These are phyloP conservation scores for Chionographis japonica DNA, from an alignment of 106 monocot genomes.

Conservation along the genomic window DNA sequence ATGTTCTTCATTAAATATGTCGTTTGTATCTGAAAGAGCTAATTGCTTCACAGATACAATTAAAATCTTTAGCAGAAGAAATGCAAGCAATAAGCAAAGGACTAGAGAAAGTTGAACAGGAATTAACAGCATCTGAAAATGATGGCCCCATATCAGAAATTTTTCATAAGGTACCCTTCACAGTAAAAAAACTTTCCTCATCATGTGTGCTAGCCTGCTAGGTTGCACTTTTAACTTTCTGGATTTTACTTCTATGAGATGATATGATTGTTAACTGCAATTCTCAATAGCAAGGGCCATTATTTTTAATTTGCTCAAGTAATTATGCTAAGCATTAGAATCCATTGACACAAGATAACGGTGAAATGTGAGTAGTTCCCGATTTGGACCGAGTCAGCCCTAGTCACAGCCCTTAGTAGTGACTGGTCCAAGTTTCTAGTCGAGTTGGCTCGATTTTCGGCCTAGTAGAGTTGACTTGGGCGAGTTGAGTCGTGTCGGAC, in stretches of 20 bases:
- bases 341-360: too few species aligned
- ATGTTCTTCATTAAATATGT: neutral
- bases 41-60: conserved; percentile 53
- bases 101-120: conserved; percentile 80
- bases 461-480: too few species aligned
- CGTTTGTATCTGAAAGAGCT: conserved; percentile 4
- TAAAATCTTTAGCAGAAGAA: conserved; percentile 81
- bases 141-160: conserved; percentile 65
- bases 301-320: too few species aligned
- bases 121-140: conserved; percentile 72
- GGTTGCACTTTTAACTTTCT: neutral
- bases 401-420: too few species aligned
- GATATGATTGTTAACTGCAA: too few species aligned
- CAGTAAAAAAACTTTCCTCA: neutral
- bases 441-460: too few species aligned
- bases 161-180: conserved; percentile 52
- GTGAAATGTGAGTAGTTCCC: too few species aligned
- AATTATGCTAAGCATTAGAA: too few species aligned
- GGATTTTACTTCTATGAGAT: neutral
- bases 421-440: too few species aligned
- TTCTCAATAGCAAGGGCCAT: too few species aligned
- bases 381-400: too few species aligned
- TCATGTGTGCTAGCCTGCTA: neutral
- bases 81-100: conserved; percentile 92
- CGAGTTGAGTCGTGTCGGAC: too few species aligned